phyloP scores from a whole-genome alignment of 306 rosid species.

The Erythrophleum fordii region DNA sequence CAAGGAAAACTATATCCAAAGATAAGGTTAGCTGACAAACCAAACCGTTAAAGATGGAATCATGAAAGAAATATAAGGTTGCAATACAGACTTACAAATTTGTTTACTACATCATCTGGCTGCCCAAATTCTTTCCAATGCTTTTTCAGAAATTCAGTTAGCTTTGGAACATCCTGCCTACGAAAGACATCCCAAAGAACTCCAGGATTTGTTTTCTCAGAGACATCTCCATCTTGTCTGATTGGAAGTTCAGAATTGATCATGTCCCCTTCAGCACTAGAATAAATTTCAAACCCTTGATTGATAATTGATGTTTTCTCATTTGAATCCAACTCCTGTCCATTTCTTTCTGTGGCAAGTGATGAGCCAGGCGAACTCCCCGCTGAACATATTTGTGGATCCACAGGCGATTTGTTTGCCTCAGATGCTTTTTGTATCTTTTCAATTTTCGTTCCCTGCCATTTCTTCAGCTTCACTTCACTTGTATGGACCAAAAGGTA shows the following conservation, averaged over 20 bases:
- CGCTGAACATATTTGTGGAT: slow-evolving; percentile 48
- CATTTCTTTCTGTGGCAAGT: slow-evolving; percentile 47
- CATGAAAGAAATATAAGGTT: not conserved
- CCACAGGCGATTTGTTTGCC: slow-evolving; percentile 52
- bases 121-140: slow-evolving; percentile 66
- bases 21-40: not conserved
- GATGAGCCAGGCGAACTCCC: slow-evolving; percentile 57
- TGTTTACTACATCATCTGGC: slow-evolving; percentile 46
- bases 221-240: slow-evolving; percentile 51
- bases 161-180: slow-evolving; percentile 70
- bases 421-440: slow-evolving; percentile 46
- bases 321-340: slow-evolving; percentile 49
- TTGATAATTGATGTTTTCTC: slow-evolving; percentile 49
- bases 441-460: slow-evolving; percentile 56
- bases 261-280: slow-evolving; percentile 44
- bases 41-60: slow-evolving; percentile 3
- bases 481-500: slow-evolving; percentile 86
- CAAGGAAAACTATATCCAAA: slow-evolving; percentile 36
- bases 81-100: slow-evolving; percentile 53
- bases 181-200: slow-evolving; percentile 92
- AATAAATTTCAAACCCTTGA: slow-evolving; percentile 48
- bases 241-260: slow-evolving; percentile 46
- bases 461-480: slow-evolving; percentile 64
- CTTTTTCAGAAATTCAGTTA: slow-evolving; percentile 73
- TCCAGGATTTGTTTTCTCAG: slow-evolving; percentile 56